Evolutionary conservation across 2,329 filamentous ascomycete species (phyloP).

Genomic region (Calonectria naviculata): DNA sequence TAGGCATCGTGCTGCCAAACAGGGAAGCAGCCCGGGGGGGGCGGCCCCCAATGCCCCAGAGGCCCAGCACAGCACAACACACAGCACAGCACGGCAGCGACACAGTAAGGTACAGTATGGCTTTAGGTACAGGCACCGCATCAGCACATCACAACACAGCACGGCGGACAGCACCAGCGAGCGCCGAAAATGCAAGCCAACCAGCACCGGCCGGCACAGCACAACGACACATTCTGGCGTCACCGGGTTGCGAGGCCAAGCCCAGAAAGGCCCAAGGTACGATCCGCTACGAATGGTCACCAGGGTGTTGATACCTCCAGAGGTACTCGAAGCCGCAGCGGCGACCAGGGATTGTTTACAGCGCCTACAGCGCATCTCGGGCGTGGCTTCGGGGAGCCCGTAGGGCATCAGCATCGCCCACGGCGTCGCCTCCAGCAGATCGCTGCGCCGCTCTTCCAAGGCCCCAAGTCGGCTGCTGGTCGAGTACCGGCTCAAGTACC

Average conservation of each 20-base stretch:
- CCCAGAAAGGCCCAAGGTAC: conserved; percentile 27
- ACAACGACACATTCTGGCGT: conserved; percentile 4
- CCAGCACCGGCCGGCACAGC: conserved; percentile 20
- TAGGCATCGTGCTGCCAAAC: conserved; percentile 36
- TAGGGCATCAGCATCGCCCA: conserved; percentile 16
- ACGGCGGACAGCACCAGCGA: conserved; percentile 2
- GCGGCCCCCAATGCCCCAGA: conserved; percentile 27
- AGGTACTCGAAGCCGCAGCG: conserved; percentile 9
- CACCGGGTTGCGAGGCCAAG: conserved; percentile 33
- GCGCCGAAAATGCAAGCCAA: not conserved
- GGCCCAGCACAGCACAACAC: conserved; percentile 22
- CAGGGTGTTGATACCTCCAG: conserved; percentile 30
- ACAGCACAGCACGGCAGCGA: not conserved
- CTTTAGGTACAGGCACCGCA: conserved; percentile 8
- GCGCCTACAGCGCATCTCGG: conserved; percentile 13
- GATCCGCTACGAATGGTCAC: conserved; percentile 33
- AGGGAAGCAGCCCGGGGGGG: conserved; percentile 39
- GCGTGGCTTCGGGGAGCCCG: conserved; percentile 17
- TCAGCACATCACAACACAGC: conserved; percentile 5
- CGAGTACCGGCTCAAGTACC: conserved; percentile 19
- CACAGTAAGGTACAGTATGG: conserved; percentile 17
- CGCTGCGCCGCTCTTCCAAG: conserved; percentile 17
- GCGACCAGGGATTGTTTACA: not conserved
- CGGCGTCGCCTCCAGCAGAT: conserved; percentile 17
- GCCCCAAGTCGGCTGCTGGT: conserved; percentile 1